Evolutionary conservation across 2,329 filamentous ascomycete genomes (phyloP).

Genomic region (Daldinia eschscholtzii): DNA sequence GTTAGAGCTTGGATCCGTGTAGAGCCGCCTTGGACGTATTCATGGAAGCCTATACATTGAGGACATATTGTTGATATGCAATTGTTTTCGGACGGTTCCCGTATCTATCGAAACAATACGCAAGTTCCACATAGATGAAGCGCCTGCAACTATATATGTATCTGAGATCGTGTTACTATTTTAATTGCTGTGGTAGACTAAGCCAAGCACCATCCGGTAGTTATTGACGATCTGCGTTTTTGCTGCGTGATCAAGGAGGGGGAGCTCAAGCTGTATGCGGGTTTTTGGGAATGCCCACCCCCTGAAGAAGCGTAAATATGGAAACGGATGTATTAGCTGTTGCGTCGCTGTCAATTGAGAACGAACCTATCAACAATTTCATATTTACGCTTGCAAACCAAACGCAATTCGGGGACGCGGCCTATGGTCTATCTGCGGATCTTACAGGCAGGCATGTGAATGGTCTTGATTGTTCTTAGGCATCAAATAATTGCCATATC

Average conservation of each 20-base stretch:
- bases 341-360: slow-evolving; percentile 8
- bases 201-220: slow-evolving; percentile 25
- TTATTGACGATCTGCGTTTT: slow-evolving; percentile 30
- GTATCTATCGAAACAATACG: slow-evolving; percentile 34
- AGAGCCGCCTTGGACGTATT: slow-evolving; percentile 12
- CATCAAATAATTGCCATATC: slow-evolving; percentile 34
- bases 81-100: slow-evolving; percentile 13
- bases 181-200: slow-evolving; percentile 19
- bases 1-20: neutral
- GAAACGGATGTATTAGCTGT: slow-evolving; percentile 21
- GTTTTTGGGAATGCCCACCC: slow-evolving; percentile 13
- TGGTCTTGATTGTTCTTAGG: slow-evolving; percentile 26
- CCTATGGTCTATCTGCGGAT: slow-evolving; percentile 7
- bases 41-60: neutral
- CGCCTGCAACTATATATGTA: slow-evolving; percentile 15
- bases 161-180: slow-evolving; percentile 27
- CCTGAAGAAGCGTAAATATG: slow-evolving; percentile 3
- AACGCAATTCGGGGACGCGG: slow-evolving; percentile 24
- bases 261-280: slow-evolving; percentile 16
- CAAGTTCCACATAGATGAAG: slow-evolving; percentile 37
- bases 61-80: neutral
- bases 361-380: slow-evolving; percentile 22
- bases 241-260: slow-evolving; percentile 34
- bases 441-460: slow-evolving; percentile 35
- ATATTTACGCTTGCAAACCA: slow-evolving; percentile 17